Base-by-base conservation (phyloP, 2,329 filamentous ascomycete species). In the Aspergillus sp. region DNA sequence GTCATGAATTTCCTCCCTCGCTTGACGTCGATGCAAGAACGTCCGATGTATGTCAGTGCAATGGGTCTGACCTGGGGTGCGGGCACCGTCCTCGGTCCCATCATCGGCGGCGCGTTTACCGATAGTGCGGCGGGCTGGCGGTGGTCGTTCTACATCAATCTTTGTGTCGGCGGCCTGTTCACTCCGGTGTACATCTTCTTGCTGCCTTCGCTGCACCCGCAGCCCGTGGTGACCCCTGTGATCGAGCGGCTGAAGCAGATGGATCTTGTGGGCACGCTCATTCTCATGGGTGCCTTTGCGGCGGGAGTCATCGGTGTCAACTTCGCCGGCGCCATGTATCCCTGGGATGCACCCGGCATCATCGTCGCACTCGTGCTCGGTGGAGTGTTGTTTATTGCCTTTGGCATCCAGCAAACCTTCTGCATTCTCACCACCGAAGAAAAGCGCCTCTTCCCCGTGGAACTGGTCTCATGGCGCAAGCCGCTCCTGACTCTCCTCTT, bases 111-210 rank as follows among this genome's bases (percentile, higher is more conserved):
- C 9, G 56, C 45, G 17, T 58, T 59, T 23, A 52, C 47, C 16
- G 47, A 51, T 14, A 56, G 50, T 34, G 47, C 47, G n/a, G 53
- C 51, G 17, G 40, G 40, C 11, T 71, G 69, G 69, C 60, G 64
- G 67, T 38, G 34, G 34, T 72, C 70, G 1, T 80, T 81, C 60
- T 86, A 85, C 59, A 78, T 85, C 67, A 85, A 84, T 58, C 70
- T 84, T 0, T 64, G 72, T 29, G 65, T 79, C 44, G 72, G 79
- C 1, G 80, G 68, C 7, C 60, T 72, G 5, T 68, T 71, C 29
- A 62, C 72, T 3, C 74, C 78, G 0, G 69, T 76, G 23, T 38
- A 38, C 16, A n/a, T 38, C 34, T 38, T 38, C 34, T 17, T 38
- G 34, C 16, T 38, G 14, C 34, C 34, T n/a, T n/a, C 14, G 14